These are phyloP conservation scores for Endocalyx cinctus DNA, from an alignment of 2,329 filamentous ascomycete species.

Conservation along the genomic window DNA sequence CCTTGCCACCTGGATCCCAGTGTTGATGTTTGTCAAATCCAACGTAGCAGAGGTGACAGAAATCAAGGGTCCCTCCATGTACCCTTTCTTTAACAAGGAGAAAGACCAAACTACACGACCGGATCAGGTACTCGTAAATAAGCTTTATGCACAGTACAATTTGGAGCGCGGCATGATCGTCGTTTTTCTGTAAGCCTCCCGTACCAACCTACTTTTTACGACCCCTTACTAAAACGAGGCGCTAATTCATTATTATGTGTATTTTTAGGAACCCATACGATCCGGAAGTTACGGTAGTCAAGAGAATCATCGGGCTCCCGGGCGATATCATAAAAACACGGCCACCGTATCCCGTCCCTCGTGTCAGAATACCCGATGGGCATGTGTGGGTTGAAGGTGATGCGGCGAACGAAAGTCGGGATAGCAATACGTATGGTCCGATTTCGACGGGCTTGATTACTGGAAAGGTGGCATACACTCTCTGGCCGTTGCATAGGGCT, in stretches of 20 bases:
- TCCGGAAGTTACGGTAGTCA: slow-evolving; percentile 67
- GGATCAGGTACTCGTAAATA: slow-evolving; percentile 56
- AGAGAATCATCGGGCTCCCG: slow-evolving; percentile 75
- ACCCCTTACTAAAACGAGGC: background rate
- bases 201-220: slow-evolving; percentile 9
- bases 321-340: slow-evolving; percentile 72
- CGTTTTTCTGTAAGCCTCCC: slow-evolving; percentile 54
- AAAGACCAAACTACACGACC: slow-evolving; percentile 50
- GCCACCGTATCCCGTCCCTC: slow-evolving; percentile 51
- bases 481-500: slow-evolving; percentile 63
- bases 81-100: slow-evolving; percentile 68
- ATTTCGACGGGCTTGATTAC: slow-evolving; percentile 70
- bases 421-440: slow-evolving; percentile 90
- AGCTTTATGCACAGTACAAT: slow-evolving; percentile 52
- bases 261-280: slow-evolving; percentile 60
- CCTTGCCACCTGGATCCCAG: slow-evolving; percentile 58
- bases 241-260: background rate
- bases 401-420: slow-evolving; percentile 64
- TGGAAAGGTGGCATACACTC: slow-evolving; percentile 66
- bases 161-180: slow-evolving; percentile 71
- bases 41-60: slow-evolving; percentile 54
- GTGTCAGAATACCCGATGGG: slow-evolving; percentile 66
- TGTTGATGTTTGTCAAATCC: slow-evolving; percentile 56
- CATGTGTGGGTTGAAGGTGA: slow-evolving; percentile 97
- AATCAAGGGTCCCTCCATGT: slow-evolving; percentile 67